Base-by-base conservation (phyloP, 2,329 filamentous ascomycete species). In the Talaromyces sp. region DNA sequence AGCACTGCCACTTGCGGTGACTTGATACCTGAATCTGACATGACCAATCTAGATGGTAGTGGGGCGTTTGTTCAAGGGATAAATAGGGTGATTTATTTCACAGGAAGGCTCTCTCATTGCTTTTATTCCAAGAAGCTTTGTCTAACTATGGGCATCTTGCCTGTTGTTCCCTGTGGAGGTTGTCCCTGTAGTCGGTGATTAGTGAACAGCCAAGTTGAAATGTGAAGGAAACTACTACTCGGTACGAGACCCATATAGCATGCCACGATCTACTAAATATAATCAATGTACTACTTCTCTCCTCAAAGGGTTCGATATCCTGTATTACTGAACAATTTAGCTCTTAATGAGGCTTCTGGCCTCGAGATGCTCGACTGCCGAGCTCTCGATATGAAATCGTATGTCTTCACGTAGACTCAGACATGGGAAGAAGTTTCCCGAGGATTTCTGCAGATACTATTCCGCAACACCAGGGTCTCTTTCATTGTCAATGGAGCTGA, bases 271-370 rank as follows among this genome's bases (percentile, higher is more conserved):
- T 33, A n/a, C 8, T 52, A 14, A 33, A 33, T n/a, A n/a, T n/a
- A n/a, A n/a, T 37, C 18, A 31, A n/a, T 18, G 35, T 25, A 56
- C n/a, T 6, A 7, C n/a, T 14, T 58, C 23, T 21, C 42, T 14
- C n/a, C 37, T 58, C 55, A 58, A 40, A 48, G 31, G 39, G 12
- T 59, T 48, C 21, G 21, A 37, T 28, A n/a, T n/a, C n/a, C 5
- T 21, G 48, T 40, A 59, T 59, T 59, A 59, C 57, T 59, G 18
- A 46, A n/a, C 57, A 46, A 5, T 25, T 35, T 18, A 18, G 12
- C 33, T 28, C 5, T 48, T 25, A 46, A 23, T 18, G n/a, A n/a
- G n/a, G n/a, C 5, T 46, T 25, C 25, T 46, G 2, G 21, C 42
- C 9, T 6, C 18, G 23, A 16, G 23, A 48, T 25, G 18, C 21